Percentiles rank a stretch among this genome's conserved stretches.
These are phyloP conservation scores for Metschnikowia koreensis DNA, from an alignment of 805 yeast species.

Conservation along the genomic window DNA sequence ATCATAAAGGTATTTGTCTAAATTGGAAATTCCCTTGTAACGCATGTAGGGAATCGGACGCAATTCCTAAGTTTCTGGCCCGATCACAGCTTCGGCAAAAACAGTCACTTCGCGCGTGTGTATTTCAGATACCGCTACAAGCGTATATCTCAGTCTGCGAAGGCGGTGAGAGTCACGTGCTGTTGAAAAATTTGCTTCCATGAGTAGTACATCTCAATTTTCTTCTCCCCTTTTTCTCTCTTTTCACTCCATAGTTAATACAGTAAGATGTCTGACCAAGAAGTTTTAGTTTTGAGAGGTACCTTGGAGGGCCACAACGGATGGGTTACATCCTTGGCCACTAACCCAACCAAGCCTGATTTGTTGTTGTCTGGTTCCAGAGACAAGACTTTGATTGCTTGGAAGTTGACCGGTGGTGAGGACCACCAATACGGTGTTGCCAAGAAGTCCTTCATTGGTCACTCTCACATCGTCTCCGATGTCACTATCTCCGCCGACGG, in stretches of 20 bases:
- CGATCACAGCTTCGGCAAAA: slow-evolving; percentile 24
- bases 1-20: no score
- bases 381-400: slow-evolving; percentile 97
- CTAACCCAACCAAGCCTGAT: slow-evolving; percentile 98
- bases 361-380: slow-evolving; percentile 96
- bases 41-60: no score
- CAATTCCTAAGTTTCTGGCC: background rate
- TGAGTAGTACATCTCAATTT: slow-evolving; percentile 4
- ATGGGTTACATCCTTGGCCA: slow-evolving; percentile 98
- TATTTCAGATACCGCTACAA: slow-evolving; percentile 37
- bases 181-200: slow-evolving; percentile 16
- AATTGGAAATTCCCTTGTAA: no score
- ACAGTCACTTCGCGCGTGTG: slow-evolving; percentile 37
- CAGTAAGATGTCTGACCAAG: slow-evolving; percentile 69
- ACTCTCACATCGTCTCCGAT: slow-evolving; percentile 98
- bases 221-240: slow-evolving; percentile 5
- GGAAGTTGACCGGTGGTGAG: slow-evolving; percentile 96
- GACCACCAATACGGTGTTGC: slow-evolving; percentile 94
- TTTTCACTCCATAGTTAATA: slow-evolving; percentile 1
- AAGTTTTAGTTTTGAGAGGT: slow-evolving; percentile 99
- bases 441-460: slow-evolving; percentile 95
- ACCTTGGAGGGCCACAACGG: slow-evolving; percentile 85
- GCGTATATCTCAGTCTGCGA: slow-evolving; percentile 26
- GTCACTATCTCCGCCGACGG: slow-evolving; percentile 98
- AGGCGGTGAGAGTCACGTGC: slow-evolving; percentile 12